phyloP scores from a whole-genome alignment of 176 grass and related monocot genomes.

The Aegilops longissima region DNA sequence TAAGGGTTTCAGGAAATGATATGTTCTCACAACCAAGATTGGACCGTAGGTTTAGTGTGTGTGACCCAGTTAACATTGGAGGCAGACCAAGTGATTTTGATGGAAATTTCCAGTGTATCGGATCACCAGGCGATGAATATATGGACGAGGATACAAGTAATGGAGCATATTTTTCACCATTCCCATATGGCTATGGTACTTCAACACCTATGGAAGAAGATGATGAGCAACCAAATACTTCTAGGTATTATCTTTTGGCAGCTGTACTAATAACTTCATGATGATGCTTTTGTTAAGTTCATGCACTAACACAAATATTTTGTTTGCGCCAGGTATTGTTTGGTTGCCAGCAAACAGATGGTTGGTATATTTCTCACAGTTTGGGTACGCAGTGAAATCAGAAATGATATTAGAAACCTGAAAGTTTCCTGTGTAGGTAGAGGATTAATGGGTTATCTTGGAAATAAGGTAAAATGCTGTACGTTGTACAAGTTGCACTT shows the following conservation, averaged over 20 bases:
- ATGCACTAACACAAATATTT: conserved; percentile 25
- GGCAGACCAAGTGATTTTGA: conserved; percentile 74
- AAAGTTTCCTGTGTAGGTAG: conserved; percentile 97
- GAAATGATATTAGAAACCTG: conserved; percentile 82
- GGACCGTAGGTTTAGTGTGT: conserved; percentile 86
- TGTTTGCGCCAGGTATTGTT: conserved; percentile 66
- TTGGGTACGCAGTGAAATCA: conserved; percentile 84
- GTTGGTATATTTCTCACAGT: conserved; percentile 97
- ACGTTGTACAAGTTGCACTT: not conserved
- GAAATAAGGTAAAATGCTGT: conserved; percentile 76
- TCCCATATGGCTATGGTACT: conserved; percentile 52
- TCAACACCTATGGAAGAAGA: conserved; percentile 50
- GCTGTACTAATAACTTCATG: not conserved
- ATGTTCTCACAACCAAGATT: conserved; percentile 51
- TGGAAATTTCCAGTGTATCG: conserved; percentile 50
- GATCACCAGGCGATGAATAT: conserved; percentile 58
- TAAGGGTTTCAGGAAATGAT: conserved; percentile 60
- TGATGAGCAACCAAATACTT: conserved; percentile 31
- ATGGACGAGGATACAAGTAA: conserved; percentile 47
- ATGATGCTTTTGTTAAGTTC: not conserved
- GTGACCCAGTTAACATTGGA: conserved; percentile 55
- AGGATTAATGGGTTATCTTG: conserved; percentile 98
- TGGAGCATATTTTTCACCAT: conserved; percentile 47
- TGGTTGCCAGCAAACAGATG: conserved; percentile 98
- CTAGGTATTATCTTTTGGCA: conserved; percentile 52